phyloP scores from a whole-genome alignment of 2,329 filamentous ascomycete species.

The Orbilia blumenaviensis region DNA sequence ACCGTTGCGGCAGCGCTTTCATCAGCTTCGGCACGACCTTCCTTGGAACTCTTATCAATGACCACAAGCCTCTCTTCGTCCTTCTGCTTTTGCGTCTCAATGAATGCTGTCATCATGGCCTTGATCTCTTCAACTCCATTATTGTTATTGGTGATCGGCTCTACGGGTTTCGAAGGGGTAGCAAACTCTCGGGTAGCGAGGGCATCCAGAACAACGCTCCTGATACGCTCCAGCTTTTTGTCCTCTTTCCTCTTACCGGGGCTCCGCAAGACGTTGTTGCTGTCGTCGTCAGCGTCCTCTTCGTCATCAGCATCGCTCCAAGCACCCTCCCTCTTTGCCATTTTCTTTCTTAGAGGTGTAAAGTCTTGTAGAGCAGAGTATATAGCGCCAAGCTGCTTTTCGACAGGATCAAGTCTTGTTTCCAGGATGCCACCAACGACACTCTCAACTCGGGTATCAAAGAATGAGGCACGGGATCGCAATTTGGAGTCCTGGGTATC shows the following conservation, averaged over 20 bases:
- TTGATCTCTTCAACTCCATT: slow-evolving; percentile 16
- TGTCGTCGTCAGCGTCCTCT: slow-evolving; percentile 73
- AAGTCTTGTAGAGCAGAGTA: slow-evolving; percentile 73
- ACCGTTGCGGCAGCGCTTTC: slow-evolving; percentile 14
- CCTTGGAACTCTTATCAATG: slow-evolving; percentile 13
- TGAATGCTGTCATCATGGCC: slow-evolving; percentile 39
- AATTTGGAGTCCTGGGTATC: slow-evolving; percentile 78
- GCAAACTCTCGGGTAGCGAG: slow-evolving; percentile 61
- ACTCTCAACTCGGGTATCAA: slow-evolving; percentile 87
- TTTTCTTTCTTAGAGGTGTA: slow-evolving; percentile 65
- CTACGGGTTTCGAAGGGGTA: neutral
- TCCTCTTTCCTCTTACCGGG: slow-evolving; percentile 76
- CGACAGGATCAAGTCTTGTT: slow-evolving; percentile 79
- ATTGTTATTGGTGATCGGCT: neutral
- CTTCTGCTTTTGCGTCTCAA: slow-evolving; percentile 33
- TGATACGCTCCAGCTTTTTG: slow-evolving; percentile 82
- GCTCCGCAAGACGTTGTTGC: slow-evolving; percentile 61
- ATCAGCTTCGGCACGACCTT: neutral
- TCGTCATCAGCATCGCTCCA: slow-evolving; percentile 96
- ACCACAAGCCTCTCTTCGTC: neutral
- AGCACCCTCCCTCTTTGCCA: slow-evolving; percentile 67
- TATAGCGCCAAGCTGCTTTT: slow-evolving; percentile 79
- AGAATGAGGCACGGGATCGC: slow-evolving; percentile 82
- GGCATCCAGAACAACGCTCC: slow-evolving; percentile 72
- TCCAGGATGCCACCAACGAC: slow-evolving; percentile 81